A percentile compares a stretch with the other conserved stretches of the same genome.
These are phyloP conservation scores for Fusarium sp. DNA, from an alignment of 2,329 filamentous ascomycete genomes.

Conservation along the genomic window DNA sequence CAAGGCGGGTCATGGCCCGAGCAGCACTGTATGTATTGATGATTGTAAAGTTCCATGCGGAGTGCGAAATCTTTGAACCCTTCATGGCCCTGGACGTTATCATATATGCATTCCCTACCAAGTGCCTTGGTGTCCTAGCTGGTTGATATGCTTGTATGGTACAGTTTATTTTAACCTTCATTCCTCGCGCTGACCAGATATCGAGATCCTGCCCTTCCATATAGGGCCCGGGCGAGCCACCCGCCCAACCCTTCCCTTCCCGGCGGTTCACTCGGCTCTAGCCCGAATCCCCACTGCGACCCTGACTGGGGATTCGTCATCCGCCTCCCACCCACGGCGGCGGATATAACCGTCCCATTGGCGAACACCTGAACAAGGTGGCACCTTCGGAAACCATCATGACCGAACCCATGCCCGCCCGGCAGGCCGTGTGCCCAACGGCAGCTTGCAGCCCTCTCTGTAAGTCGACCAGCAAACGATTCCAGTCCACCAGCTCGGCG, in stretches of 20 bases:
- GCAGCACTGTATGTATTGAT: conserved; percentile 20
- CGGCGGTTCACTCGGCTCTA: conserved; percentile 53
- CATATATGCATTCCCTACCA: conserved; percentile 2
- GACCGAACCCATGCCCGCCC: conserved; percentile 36
- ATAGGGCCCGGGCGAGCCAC: conserved; percentile 35
- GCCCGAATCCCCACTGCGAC: conserved; percentile 48
- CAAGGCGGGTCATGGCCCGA: conserved; percentile 32
- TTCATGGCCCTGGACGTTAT: background rate
- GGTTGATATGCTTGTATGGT: background rate
- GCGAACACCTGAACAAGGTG: conserved; percentile 45
- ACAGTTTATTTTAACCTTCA: conserved; percentile 17
- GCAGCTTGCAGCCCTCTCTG: conserved; percentile 42
- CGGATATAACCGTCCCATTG: conserved; percentile 50
- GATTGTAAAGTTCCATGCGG: conserved; percentile 3
- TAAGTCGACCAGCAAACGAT: conserved; percentile 31
- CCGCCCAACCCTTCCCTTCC: conserved; percentile 42
- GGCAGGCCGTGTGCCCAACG: conserved; percentile 39
- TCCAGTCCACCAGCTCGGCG: conserved; percentile 41
- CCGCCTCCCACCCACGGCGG: conserved; percentile 41
- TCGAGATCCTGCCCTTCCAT: conserved; percentile 40
- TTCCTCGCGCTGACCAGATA: conserved; percentile 36
- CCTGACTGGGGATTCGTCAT: conserved; percentile 48
- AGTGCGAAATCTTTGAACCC: background rate
- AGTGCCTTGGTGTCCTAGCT: background rate
- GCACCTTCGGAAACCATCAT: conserved; percentile 41